Conservation (phyloP, 345 rosid species). For the Dipteronia sinensis region DNA sequence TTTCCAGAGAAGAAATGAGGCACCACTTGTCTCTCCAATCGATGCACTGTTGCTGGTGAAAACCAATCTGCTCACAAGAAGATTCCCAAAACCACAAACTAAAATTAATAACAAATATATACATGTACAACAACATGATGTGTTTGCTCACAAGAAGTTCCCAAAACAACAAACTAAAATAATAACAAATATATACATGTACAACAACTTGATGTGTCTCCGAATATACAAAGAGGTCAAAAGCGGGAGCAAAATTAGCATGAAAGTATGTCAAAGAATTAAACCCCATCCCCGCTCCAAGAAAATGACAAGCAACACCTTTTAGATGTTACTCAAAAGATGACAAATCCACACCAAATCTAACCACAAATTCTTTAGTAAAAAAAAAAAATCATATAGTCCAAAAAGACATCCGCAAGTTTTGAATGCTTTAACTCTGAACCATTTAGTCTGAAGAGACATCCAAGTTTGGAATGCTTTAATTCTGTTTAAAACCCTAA, state of each 20-base stretch:
- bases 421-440: no score
- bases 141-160: no score
- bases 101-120: not conserved
- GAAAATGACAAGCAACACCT: slow-evolving; percentile 7
- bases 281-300: not conserved
- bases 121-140: not conserved
- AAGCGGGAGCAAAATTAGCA: not conserved
- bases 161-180: slow-evolving; percentile 16
- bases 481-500: no score
- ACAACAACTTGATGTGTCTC: not conserved
- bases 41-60: slow-evolving; percentile 77
- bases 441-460: no score
- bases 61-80: slow-evolving; percentile 74
- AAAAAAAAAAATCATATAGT: no score
- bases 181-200: slow-evolving; percentile 6
- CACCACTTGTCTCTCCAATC: slow-evolving; percentile 96
- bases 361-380: not conserved
- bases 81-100: slow-evolving; percentile 15
- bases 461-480: no score
- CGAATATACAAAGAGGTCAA: not conserved
- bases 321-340: slow-evolving; percentile 3
- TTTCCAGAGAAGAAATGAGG: slow-evolving; percentile 97
- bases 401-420: no score
- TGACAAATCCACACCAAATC: slow-evolving; percentile 1
- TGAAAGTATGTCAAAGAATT: not conserved